Percentiles rank a stretch among this genome's conserved stretches.
These are phyloP conservation scores for Coffea eugenioides DNA, from an alignment of 257 asterid species.

Conservation along the genomic window DNA sequence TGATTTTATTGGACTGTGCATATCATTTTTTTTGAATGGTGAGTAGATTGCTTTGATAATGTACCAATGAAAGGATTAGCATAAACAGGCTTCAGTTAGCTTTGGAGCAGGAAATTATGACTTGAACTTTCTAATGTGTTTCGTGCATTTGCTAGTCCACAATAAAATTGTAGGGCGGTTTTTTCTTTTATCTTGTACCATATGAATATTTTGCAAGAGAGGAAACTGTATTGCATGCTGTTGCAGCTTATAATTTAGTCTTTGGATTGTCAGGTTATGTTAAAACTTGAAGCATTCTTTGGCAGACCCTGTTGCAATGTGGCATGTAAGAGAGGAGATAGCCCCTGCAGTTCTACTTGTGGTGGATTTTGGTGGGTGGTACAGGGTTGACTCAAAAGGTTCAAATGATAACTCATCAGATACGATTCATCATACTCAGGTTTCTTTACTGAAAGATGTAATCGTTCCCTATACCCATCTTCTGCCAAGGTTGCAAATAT, in stretches of 20 bases:
- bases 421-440: conserved; percentile 80
- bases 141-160: not conserved
- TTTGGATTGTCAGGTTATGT: conserved; percentile 82
- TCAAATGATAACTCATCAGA: conserved; percentile 49
- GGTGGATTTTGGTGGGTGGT: conserved; percentile 99
- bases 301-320: conserved; percentile 99
- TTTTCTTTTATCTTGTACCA: not conserved
- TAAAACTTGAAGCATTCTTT: conserved; percentile 94
- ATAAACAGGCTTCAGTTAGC: not conserved
- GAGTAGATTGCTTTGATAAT: not conserved
- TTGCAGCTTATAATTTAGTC: conserved; percentile 62
- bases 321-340: conserved; percentile 83
- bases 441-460: conserved; percentile 86
- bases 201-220: not conserved
- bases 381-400: conserved; percentile 61
- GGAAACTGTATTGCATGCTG: conserved; percentile 28
- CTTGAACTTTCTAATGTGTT: not conserved
- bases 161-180: not conserved
- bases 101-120: not conserved
- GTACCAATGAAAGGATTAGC: not conserved
- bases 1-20: not conserved
- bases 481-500: conserved; percentile 65
- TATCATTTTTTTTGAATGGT: too few relatives aligned
- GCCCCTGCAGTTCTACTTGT: conserved; percentile 85
- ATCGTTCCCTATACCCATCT: conserved; percentile 87